Base-by-base conservation (phyloP, 345 rosid species). In the Mallotus nudiflorus region DNA sequence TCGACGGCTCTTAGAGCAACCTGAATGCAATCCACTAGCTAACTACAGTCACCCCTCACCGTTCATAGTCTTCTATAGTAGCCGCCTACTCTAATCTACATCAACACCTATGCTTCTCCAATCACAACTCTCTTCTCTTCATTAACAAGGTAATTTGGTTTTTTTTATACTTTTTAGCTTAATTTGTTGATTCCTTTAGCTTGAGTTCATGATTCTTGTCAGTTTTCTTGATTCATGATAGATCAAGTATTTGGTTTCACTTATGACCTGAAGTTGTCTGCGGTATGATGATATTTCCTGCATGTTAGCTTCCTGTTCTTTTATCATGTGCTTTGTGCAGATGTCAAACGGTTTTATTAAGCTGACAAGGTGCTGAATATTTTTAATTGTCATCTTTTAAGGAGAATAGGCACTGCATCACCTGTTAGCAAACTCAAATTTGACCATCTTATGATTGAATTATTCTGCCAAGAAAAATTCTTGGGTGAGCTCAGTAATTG, bases 221-320 rank as follows among this genome's bases (percentile, higher is more conserved):
- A n/a, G n/a, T n/a, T n/a, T n/a, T n/a, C n/a, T n/a, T n/a, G n/a
- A n/a, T n/a, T n/a, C n/a, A n/a, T n/a, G n/a, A n/a, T n/a, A n/a
- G n/a, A 96, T 72, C 58, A 65, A 37, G 50, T 88, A 70, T 94
- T 91, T 76, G 93, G 97, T 59, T 94, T 96, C 82, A 89, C 97
- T 61, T 92, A 91, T 82, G 97, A 96, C 37, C 82, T 96, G 78
- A 91, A 96, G 83, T 82, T 92, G 67, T 92, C 97, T 62, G 91
- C 97, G 82, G 98, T 92, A 91, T 37, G 83, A 73, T 78, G 39
- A 40, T 42, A 20, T 53, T 56, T 59, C 12, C 6, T 4, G 2
- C 10, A 31, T 37, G 37, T 33, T 33, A 5, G 56, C 33, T 37
- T 18, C 14, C 44, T 42, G 8, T 58, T 72, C 40, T 55, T 57